Base-by-base conservation (phyloP, 805 yeast species). In the Hagleromyces aurorensis region DNA sequence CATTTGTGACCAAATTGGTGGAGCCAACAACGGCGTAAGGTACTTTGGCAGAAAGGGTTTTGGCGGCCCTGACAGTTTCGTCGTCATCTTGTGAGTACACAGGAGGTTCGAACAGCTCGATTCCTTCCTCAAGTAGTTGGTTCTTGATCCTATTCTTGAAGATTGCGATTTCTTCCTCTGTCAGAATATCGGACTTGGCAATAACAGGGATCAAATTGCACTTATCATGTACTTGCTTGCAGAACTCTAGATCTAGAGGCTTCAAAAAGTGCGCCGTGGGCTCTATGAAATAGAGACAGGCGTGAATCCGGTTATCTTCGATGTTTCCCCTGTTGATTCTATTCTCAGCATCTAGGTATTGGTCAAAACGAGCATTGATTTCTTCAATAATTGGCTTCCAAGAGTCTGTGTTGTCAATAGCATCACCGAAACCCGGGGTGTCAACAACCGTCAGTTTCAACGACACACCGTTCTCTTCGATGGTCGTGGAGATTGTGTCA, bases 11-110 rank as follows among this genome's bases (percentile, higher is more conserved):
- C 40, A 74, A 75, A 36, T 64, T 62, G 13, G 91, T 82, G 13
- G 96, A 84, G 13, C 96, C 98, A 31, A 91, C 82, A 41, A 91
- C 78, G 11, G 98, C 97, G 62, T 84, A 89, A 26, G 99, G 99
- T 39, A 84, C 68, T 47, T 69, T 73, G 28, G 71, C 62, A 60
- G 78, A 67, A 43, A 91, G 71, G 36, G 76, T 78, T 36, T 68
- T 67, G 29, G 82, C 76, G 43, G 75, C 75, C 32, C 66, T 60
- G 25, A 68, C 64, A 13, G 89, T 74, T 57, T 87, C 96, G 39
- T 80, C 91, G 52, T 86, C 96, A 54, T 84, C 93, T 46, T 71
- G 70, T 33, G 79, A 86, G 57, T 77, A 83, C 39, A 70, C 64
- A 18, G 75, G 78, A 16, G 97, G 96, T 43, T 70, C 62, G 56